Base-by-base conservation (phyloP, 768 basidiomycete genomes). In the Podaxis pistillaris region DNA sequence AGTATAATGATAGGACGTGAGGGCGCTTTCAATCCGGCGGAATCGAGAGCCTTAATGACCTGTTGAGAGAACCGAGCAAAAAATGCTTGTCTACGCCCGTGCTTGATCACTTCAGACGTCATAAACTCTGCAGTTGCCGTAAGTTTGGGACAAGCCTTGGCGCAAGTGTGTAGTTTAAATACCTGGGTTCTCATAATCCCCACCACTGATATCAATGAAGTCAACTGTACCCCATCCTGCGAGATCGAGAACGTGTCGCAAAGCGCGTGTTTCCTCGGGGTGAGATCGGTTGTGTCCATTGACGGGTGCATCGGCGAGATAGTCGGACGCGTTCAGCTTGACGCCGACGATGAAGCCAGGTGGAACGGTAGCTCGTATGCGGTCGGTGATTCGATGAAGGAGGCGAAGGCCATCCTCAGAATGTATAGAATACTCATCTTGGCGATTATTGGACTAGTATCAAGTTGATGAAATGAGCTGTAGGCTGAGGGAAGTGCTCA, bases 131-230 rank as follows among this genome's bases (percentile, higher is more conserved):
- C 28, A 4, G 24, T 63, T 28, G 49, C 30, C 30, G 6, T 50
- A 6, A 26, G 19, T 13, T 50, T 28, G 19, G 44, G 9, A 50
- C 2, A 12, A 22, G 9, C 9, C 5, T 28, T 0, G 19, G 13
- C 30, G 19, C 17, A 54, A 4, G 41, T 63, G 62, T 26, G 36
- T 19, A 41, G 13, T 26, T 22, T 5, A 30, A 44, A 24, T 7
- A 89, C 93, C 84, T 67, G 90, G 89, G 17, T 80, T 83, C 68
- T 93, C 91, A 66, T 96, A 96, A 70, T 89, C 87, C 0, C 94
- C 94, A 1, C 94, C 94, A 60, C 89, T 92, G 63, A 96, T 84
- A 73, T 96, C 94, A 56, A 96, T 85, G 68, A 94, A 90, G 71
- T 96, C 94, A 4, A 96, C 68, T 17, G 76, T 74, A 1, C 81